Percentiles rank a stretch among this genome's conserved stretches.
Evolutionary conservation across 441 rosid species (phyloP).

Genomic region (Mallotus japonicus): DNA sequence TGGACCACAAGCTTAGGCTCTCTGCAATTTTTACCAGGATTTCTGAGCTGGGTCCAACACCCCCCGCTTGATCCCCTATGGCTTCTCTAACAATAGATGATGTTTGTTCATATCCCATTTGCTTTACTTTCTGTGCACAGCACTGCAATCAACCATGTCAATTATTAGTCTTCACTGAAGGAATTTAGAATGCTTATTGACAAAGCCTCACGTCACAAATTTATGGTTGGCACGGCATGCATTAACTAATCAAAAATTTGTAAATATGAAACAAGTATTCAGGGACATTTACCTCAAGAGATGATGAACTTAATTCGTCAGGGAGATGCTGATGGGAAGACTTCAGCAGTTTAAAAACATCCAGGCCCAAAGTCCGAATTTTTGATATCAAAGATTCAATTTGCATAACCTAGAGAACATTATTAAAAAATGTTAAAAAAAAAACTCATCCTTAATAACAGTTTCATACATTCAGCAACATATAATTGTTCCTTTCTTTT

Average conservation of each 20-base stretch:
- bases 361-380: conserved; percentile 50
- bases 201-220: conserved; percentile 4
- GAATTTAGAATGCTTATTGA: conserved; percentile 1
- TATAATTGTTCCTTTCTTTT: not conserved
- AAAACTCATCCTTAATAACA: not conserved
- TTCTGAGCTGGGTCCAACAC: conserved; percentile 57
- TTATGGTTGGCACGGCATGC: not conserved
- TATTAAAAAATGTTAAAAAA: conserved; percentile 6
- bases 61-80: conserved; percentile 49
- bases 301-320: conserved; percentile 57
- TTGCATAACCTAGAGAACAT: conserved; percentile 59
- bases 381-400: conserved; percentile 59
- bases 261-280: conserved; percentile 7
- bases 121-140: conserved; percentile 61
- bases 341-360: conserved; percentile 58
- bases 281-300: conserved; percentile 61
- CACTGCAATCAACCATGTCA: conserved; percentile 47
- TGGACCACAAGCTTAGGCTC: conserved; percentile 66
- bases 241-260: conserved; percentile 10
- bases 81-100: conserved; percentile 53
- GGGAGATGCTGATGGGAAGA: conserved; percentile 56
- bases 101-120: conserved; percentile 49
- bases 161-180: conserved; percentile 21
- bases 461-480: conserved; percentile 1
- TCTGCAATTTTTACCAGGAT: conserved; percentile 61